Conservation (phyloP, 768 basidiomycete genomes). For the Mycena haematopus region DNA sequence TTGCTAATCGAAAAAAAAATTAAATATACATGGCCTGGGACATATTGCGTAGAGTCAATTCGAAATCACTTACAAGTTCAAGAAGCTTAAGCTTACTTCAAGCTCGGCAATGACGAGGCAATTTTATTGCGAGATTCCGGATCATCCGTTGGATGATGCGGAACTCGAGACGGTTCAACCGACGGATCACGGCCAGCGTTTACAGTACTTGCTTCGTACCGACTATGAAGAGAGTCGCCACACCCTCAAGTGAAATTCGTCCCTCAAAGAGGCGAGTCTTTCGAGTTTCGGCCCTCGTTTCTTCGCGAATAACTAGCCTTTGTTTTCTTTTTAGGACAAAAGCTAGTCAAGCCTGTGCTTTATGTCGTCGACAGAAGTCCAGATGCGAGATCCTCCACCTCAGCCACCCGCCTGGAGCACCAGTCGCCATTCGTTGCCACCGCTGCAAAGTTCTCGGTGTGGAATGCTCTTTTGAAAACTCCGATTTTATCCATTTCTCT, state of each 20-base stretch:
- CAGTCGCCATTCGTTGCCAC: constrained; percentile 45
- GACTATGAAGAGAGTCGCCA: neutral
- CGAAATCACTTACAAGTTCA: too few relatives aligned
- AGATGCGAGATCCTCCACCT: constrained; percentile 56
- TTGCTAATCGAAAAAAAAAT: too few relatives aligned
- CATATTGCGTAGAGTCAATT: too few relatives aligned
- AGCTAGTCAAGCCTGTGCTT: neutral
- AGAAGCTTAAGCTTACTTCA: too few relatives aligned
- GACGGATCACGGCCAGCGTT: too few relatives aligned
- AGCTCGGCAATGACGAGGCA: too few relatives aligned
- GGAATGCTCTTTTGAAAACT: constrained; percentile 52
- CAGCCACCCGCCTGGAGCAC: constrained; percentile 2
- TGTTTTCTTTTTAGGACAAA: neutral
- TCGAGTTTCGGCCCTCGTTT: too few relatives aligned
- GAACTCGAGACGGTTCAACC: too few relatives aligned
- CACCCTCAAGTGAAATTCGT: neutral
- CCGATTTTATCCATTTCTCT: constrained; percentile 35
- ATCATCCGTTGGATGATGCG: too few relatives aligned
- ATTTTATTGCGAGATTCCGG: too few relatives aligned
- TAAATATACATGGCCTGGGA: too few relatives aligned
- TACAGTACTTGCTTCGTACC: neutral
- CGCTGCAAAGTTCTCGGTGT: constrained; percentile 55
- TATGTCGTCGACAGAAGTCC: constrained; percentile 53
- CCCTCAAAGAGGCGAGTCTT: neutral
- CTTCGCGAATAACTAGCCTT: too few relatives aligned